Conservation (phyloP, 768 basidiomycete genomes). For the Lactifluus hygrophoroides region DNA sequence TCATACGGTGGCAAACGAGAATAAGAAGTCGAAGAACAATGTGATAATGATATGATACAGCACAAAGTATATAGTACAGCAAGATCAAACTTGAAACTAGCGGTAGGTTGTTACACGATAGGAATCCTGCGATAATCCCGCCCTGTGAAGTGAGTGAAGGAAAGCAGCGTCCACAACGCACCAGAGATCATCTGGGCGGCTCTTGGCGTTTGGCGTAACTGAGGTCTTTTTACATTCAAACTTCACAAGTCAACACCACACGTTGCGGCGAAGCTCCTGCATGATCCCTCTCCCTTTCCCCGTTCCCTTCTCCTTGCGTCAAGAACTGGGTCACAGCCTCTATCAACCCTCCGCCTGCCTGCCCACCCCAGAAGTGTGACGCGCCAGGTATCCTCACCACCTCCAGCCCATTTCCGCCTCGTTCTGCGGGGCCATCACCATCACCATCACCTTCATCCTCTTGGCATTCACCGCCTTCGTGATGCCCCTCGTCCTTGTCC, state of each 20-base stretch:
- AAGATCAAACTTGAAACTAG: too few species aligned
- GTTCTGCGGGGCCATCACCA: not conserved
- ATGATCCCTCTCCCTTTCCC: not conserved
- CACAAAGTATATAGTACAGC: not conserved
- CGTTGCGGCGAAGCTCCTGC: too few species aligned
- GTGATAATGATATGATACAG: not conserved
- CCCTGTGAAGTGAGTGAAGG: not conserved
- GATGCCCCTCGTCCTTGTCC: not conserved
- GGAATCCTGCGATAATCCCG: not conserved
- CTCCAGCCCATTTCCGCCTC: slow-evolving; percentile 3
- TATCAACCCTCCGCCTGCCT: slow-evolving; percentile 12
- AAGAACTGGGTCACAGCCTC: slow-evolving; percentile 15
- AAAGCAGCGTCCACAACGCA: not conserved
- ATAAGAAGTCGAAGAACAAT: not conserved
- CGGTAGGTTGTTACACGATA: not conserved
- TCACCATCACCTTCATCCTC: not conserved
- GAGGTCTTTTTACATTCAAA: too few species aligned
- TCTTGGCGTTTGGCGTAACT: too few species aligned
- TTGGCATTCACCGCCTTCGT: not conserved
- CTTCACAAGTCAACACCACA: too few species aligned
- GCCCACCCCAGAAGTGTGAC: slow-evolving; percentile 20
- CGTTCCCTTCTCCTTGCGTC: not conserved
- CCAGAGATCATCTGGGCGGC: too few species aligned
- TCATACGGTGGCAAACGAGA: not conserved
- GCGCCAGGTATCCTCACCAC: slow-evolving; percentile 17